phyloP scores from a whole-genome alignment of 1,139 yeast genomes.

The Debaryomycetaceae sp. region DNA sequence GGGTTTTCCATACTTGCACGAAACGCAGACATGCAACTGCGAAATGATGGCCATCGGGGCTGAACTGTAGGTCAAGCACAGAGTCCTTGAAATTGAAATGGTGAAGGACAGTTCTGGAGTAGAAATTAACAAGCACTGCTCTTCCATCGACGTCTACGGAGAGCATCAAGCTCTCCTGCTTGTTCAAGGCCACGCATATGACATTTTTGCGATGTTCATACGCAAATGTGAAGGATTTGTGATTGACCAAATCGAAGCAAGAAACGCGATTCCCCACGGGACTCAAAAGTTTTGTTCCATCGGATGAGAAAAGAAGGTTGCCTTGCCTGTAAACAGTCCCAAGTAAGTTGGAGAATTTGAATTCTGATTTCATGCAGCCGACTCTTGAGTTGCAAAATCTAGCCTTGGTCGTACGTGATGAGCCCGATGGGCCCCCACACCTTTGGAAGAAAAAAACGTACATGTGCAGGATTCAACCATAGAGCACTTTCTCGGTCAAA shows the following conservation, averaged over 20 bases:
- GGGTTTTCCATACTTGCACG: slow-evolving; percentile 91
- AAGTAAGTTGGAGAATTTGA: slow-evolving; percentile 67
- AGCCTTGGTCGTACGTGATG: too few species aligned
- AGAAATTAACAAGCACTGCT: slow-evolving; percentile 81
- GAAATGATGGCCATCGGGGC: slow-evolving; percentile 82
- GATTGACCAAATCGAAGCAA: slow-evolving; percentile 76
- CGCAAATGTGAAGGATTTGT: slow-evolving; percentile 78
- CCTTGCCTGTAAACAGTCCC: slow-evolving; percentile 96
- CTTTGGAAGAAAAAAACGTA: neutral
- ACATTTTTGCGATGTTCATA: slow-evolving; percentile 90
- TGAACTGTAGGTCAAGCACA: slow-evolving; percentile 66
- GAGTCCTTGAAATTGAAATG: slow-evolving; percentile 85
- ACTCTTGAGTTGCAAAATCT: too few species aligned
- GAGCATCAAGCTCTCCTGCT: slow-evolving; percentile 69
- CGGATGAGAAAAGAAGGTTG: slow-evolving; percentile 75
- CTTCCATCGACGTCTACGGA: slow-evolving; percentile 89
- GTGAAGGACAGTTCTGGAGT: slow-evolving; percentile 79
- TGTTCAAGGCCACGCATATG: slow-evolving; percentile 68
- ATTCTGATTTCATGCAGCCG: slow-evolving; percentile 41
- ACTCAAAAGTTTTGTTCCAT: slow-evolving; percentile 72
- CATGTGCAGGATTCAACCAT: slow-evolving; percentile 1
- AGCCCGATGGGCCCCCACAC: too few species aligned
- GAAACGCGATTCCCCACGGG: slow-evolving; percentile 95
- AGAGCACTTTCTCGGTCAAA: neutral
- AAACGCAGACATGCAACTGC: slow-evolving; percentile 80